Evolutionary conservation across 345 rosid species (phyloP).

Genomic region (Eucalyptus brandiana): DNA sequence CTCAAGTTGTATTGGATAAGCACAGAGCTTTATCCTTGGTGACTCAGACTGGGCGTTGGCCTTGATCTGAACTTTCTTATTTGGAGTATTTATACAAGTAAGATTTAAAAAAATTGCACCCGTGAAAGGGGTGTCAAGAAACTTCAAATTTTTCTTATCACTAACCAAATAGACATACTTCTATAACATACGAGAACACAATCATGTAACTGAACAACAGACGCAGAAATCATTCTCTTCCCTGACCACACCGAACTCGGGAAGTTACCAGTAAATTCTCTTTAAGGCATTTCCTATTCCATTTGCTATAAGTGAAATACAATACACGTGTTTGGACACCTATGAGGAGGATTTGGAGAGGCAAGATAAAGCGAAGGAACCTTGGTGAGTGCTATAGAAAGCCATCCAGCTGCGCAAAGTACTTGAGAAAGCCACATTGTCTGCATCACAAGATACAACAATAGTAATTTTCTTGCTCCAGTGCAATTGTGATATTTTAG

Average conservation of each 20-base stretch:
- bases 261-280: background rate
- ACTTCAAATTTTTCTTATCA: background rate
- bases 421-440: conserved; percentile 1
- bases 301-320: background rate
- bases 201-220: background rate
- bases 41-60: background rate
- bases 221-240: background rate
- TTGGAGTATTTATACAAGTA: background rate
- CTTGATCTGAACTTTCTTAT: background rate
- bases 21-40: background rate
- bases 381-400: conserved; percentile 4
- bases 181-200: background rate
- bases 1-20: background rate
- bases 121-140: background rate
- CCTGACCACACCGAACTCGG: background rate
- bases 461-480: background rate
- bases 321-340: background rate
- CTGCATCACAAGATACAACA: background rate
- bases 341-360: background rate
- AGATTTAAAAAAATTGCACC: background rate
- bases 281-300: background rate
- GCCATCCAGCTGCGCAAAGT: conserved; percentile 2
- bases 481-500: background rate
- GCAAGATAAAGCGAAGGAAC: background rate
- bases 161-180: background rate